Conservation (phyloP, 768 basidiomycete species). For the Termitomyces sp. region DNA sequence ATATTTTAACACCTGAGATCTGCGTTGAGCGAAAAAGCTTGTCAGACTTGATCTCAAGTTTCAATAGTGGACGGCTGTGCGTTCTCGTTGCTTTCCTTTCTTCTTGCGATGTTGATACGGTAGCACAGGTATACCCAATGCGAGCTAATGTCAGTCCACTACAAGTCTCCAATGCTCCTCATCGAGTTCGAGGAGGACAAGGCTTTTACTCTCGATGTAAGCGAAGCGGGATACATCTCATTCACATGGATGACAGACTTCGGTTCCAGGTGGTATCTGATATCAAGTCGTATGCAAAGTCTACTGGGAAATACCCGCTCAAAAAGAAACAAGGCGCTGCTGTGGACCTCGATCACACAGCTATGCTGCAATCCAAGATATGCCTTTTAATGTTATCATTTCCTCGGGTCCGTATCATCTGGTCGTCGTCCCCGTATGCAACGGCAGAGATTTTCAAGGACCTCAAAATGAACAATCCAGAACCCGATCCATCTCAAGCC, state of each 20-base stretch:
- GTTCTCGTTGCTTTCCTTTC: constrained; percentile 23
- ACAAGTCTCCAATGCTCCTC: constrained; percentile 87
- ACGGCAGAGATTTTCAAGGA: constrained; percentile 91
- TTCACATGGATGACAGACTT: background rate
- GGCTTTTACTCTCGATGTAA: constrained; percentile 83
- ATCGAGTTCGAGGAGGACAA: constrained; percentile 99
- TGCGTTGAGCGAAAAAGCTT: constrained; percentile 96
- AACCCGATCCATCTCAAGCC: constrained; percentile 77
- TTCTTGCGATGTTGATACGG: background rate
- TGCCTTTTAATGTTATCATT: constrained; percentile 86
- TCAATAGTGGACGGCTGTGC: constrained; percentile 90
- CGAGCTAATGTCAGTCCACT: constrained; percentile 94
- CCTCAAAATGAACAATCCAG: constrained; percentile 71
- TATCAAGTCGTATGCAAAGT: constrained; percentile 61
- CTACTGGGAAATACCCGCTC: constrained; percentile 47
- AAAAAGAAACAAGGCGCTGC: constrained; percentile 38
- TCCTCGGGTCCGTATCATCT: constrained; percentile 89
- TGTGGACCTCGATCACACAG: constrained; percentile 26
- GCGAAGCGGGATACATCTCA: constrained; percentile 4
- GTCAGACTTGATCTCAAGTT: constrained; percentile 87
- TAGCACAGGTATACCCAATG: constrained; percentile 84
- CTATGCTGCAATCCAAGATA: constrained; percentile 83
- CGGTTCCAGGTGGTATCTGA: constrained; percentile 51
- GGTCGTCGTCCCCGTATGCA: constrained; percentile 94
- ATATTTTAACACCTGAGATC: constrained; percentile 91